phyloP scores from a whole-genome alignment of 352 stramenopile genomes.

The Globisporangium sylvaticum region DNA sequence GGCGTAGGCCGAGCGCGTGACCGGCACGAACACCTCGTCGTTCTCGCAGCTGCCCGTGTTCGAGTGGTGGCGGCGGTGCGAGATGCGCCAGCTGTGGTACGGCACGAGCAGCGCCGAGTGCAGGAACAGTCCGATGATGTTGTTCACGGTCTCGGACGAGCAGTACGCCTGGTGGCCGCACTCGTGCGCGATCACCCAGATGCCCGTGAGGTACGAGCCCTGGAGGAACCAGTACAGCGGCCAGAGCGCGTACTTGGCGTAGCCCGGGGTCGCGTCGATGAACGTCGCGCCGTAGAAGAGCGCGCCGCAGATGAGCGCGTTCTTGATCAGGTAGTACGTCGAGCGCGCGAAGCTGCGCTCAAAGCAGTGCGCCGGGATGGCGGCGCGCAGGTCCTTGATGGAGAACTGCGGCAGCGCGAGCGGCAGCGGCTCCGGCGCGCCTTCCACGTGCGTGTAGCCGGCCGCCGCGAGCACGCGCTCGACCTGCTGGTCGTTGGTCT shows the following conservation, averaged over 20 bases:
- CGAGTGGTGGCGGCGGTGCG: slow-evolving; percentile 95
- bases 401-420: slow-evolving; percentile 84
- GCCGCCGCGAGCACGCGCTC: slow-evolving; percentile 52
- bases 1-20: slow-evolving; percentile 64
- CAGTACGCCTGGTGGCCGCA: slow-evolving; percentile 97
- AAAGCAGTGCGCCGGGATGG: slow-evolving; percentile 95
- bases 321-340: slow-evolving; percentile 90
- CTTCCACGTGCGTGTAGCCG: slow-evolving; percentile 71
- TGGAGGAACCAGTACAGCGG: slow-evolving; percentile 96
- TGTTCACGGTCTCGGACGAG: slow-evolving; percentile 92
- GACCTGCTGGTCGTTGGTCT: slow-evolving; percentile 9
- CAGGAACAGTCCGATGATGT: slow-evolving; percentile 93
- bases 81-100: slow-evolving; percentile 98
- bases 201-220: slow-evolving; percentile 95
- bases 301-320: slow-evolving; percentile 85
- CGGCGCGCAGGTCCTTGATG: slow-evolving; percentile 86
- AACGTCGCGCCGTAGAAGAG: slow-evolving; percentile 88
- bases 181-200: slow-evolving; percentile 98
- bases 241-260: slow-evolving; percentile 71
- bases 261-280: slow-evolving; percentile 38
- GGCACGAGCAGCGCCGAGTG: slow-evolving; percentile 97
- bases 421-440: slow-evolving; percentile 71
- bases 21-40: slow-evolving; percentile 96
- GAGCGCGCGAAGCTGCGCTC: slow-evolving; percentile 91
- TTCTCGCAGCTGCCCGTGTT: slow-evolving; percentile 94